Conservation (phyloP, 176 grass and related monocot genomes). For the Pontederia crassipes region DNA sequence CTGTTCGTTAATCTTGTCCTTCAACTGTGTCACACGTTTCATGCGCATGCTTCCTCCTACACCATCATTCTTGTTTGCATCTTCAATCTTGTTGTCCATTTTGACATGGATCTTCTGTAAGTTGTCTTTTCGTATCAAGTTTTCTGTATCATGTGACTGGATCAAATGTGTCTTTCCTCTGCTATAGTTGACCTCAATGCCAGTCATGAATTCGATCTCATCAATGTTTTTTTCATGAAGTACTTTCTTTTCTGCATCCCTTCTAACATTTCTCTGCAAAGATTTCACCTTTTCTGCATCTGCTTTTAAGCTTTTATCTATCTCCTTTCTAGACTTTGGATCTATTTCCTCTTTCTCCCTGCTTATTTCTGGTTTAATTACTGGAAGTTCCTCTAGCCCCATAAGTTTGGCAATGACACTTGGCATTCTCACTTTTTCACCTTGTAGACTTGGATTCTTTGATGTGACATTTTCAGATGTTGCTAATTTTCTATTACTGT, state of each 20-base stretch:
- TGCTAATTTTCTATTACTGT: slow-evolving; percentile 2
- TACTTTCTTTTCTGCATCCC: slow-evolving; percentile 1
- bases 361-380: slow-evolving; percentile 14
- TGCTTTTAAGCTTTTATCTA: background rate
- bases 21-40: slow-evolving; percentile 29
- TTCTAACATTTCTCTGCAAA: slow-evolving; percentile 17
- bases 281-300: slow-evolving; percentile 21
- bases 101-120: background rate
- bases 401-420: slow-evolving; percentile 84
- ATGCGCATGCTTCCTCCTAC: slow-evolving; percentile 38
- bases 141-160: background rate
- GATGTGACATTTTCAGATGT: slow-evolving; percentile 10
- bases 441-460: slow-evolving; percentile 13
- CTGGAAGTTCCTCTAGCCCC: slow-evolving; percentile 77
- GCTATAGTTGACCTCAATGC: background rate
- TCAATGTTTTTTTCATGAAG: background rate
- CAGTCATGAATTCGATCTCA: background rate
- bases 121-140: background rate
- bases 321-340: slow-evolving; percentile 36
- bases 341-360: slow-evolving; percentile 32
- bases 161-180: background rate
- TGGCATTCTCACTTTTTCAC: slow-evolving; percentile 58
- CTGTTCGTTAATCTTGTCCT: slow-evolving; percentile 22
- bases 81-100: background rate
- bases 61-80: slow-evolving; percentile 13